Evolutionary conservation across 352 stramenopile species (phyloP), one percentile per base, ranked within the genome.

Genomic region (Phytophthora citrophthora): DNA sequence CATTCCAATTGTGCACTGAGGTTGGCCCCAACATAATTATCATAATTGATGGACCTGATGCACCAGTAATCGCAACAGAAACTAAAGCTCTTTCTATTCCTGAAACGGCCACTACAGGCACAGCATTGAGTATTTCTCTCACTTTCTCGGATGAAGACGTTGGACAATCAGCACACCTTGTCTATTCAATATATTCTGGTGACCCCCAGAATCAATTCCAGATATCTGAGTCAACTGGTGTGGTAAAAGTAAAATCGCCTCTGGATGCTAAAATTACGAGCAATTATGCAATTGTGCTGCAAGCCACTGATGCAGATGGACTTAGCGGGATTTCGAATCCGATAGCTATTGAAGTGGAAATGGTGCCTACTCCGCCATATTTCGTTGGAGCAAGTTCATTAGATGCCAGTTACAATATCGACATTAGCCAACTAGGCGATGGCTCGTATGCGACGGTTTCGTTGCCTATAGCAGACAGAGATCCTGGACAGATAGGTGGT

Each of bases 101-200:
- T 36, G 66, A 74, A 66, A 54, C 13, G 0, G 23, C 27, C 27
- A 40, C 2, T 26, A 52, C 63, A 40, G 66, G 66, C 9, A 50
- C 39, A 11, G 11, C 50, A 0, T 10, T 89, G 3, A 74, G 67
- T n/a, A 32, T 34, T 20, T 61, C 58, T 0, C 61, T 82, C 16
- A 72, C 60, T 12, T 77, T 81, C 29, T 69, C 58, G 3, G 80
- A 89, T 39, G 64, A 88, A 75, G 80, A 88, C 13, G 46, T n/a
- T 29, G 74, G 70, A 1, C 75, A 89, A 55, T 75, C 70, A 16
- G 31, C 59, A 9, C 46, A 66, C 0, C 67, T 89, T 1, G 54
- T 76, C 3, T 89, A 85, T 56, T 58, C 64, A 2, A 83, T 89
- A 41, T 65, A 54, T 20, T 77, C 74, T 16, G 80, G 80, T 4